Evolutionary conservation across 371 early-diverging fungal species (phyloP), one percentile per base, ranked within the genome.

Genomic region (Paramicrosporidium saccamoebae): DNA sequence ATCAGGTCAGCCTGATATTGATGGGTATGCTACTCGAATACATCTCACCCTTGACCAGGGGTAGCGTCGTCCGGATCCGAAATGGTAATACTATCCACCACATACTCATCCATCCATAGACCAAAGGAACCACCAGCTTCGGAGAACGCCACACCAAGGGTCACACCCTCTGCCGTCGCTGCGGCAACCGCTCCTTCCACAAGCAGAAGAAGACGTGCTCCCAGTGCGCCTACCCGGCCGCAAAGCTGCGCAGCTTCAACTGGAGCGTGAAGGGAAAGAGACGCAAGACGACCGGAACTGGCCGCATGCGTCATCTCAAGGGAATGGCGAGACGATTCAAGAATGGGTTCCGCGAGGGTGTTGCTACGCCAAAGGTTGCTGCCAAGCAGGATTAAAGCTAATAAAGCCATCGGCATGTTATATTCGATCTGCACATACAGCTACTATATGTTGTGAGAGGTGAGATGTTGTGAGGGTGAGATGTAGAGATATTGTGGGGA

Each of bases 81-180:
- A n/a, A n/a, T n/a, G n/a, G n/a, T n/a, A n/a, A n/a, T n/a, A n/a
- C n/a, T n/a, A n/a, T n/a, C n/a, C n/a, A n/a, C n/a, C n/a, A n/a
- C n/a, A n/a, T n/a, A n/a, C n/a, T n/a, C n/a, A n/a, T n/a, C n/a
- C n/a, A n/a, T n/a, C n/a, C 9, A 32, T 47, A 73, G 90, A 66
- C 86, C 46, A 98, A 95, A 71, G 95, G 96, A 73, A 98, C 98
- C 46, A 61, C 77, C 43, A 72, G 84, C 48, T 84, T 95, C 60
- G 98, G 98, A 75, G 95, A 84, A 58, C 78, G 86, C 46, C 88
- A 94, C 66, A 82, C 72, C 62, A 88, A 90, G 67, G 71, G 92
- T 35, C 96, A 92, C 75, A 69, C 73, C 25, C 58, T 90, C 43
- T 97, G 97, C 71, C 59, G 69, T 44, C 69, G 96, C 41, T 98